Evolutionary conservation across 163 green algal genomes (phyloP).

Genomic region (Scenedesmus sp.): DNA sequence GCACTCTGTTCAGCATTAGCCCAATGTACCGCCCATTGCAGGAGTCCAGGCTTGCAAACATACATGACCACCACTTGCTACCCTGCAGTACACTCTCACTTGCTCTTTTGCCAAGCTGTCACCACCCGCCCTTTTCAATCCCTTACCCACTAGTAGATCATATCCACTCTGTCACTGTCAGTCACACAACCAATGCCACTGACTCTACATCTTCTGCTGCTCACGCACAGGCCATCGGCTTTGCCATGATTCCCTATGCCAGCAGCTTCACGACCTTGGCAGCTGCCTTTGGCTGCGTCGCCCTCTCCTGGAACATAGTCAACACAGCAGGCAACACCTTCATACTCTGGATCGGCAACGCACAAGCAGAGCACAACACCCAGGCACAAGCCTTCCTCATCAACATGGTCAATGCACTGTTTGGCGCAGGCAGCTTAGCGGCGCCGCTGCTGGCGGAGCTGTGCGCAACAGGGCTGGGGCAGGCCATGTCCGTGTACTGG

Average conservation of each 20-base stretch:
- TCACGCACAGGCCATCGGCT: constrained; percentile 31
- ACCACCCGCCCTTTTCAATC: no score
- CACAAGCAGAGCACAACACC: neutral
- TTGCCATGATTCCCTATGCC: constrained; percentile 17
- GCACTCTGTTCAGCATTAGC: no score
- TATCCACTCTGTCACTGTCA: no score
- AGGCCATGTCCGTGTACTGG: constrained; percentile 26
- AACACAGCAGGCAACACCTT: constrained; percentile 57
- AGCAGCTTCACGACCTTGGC: neutral
- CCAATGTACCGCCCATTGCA: no score
- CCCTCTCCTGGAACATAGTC: constrained; percentile 50
- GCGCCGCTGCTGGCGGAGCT: constrained; percentile 47
- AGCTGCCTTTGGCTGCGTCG: constrained; percentile 14
- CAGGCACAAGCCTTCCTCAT: constrained; percentile 26
- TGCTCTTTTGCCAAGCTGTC: no score
- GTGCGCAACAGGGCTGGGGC: neutral
- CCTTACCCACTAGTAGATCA: no score
- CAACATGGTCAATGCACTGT: constrained; percentile 54
- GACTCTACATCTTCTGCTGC: neutral
- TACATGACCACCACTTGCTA: no score
- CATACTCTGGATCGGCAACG: constrained; percentile 51
- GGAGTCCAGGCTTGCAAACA: no score
- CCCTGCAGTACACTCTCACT: no score
- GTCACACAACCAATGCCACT: neutral
- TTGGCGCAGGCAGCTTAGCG: constrained; percentile 37